Evolutionary conservation across 2,329 filamentous ascomycete genomes (phyloP).

Genomic region (Cylindrodendrum hubeiense): DNA sequence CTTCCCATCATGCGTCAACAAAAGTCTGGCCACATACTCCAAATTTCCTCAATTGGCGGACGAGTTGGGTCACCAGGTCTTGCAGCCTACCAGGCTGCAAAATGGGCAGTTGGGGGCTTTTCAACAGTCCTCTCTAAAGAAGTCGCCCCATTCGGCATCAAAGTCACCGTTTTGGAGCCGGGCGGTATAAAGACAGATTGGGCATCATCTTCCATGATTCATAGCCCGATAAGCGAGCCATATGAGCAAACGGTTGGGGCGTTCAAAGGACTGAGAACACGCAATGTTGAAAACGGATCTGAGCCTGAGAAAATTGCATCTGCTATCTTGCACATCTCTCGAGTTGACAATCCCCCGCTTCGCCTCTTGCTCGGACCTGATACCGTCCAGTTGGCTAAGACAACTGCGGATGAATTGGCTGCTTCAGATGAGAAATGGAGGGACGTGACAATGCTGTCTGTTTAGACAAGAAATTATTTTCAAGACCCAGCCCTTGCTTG

Average conservation of each 20-base stretch:
- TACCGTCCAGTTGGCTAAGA: conserved; percentile 38
- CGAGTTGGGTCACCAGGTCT: conserved; percentile 47
- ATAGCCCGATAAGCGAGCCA: conserved; percentile 45
- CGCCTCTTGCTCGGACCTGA: conserved; percentile 47
- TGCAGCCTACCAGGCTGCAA: conserved; percentile 52
- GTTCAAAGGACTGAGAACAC: conserved; percentile 18
- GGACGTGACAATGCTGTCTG: background rate
- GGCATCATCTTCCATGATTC: conserved; percentile 48
- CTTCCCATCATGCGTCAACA: conserved; percentile 49
- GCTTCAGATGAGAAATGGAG: conserved; percentile 46
- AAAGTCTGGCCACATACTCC: conserved; percentile 51
- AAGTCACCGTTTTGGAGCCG: conserved; percentile 53
- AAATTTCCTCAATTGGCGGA: conserved; percentile 54
- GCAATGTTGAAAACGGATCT: conserved; percentile 8
- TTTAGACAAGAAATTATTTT: background rate
- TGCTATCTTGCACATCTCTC: conserved; percentile 40
- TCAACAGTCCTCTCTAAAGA: conserved; percentile 51
- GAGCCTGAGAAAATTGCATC: conserved; percentile 40
- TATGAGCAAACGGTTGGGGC: conserved; percentile 51
- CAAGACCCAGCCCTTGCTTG: no score
- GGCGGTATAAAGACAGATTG: conserved; percentile 56
- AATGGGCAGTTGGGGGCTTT: conserved; percentile 54
- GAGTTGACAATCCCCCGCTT: conserved; percentile 43
- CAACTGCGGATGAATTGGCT: conserved; percentile 33
- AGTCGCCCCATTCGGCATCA: conserved; percentile 51